Evolutionary conservation across 1,284 basidiomycete genomes (phyloP), one percentile per base, ranked within the genome.

Genomic region (Cryptococcus wingfieldii): DNA sequence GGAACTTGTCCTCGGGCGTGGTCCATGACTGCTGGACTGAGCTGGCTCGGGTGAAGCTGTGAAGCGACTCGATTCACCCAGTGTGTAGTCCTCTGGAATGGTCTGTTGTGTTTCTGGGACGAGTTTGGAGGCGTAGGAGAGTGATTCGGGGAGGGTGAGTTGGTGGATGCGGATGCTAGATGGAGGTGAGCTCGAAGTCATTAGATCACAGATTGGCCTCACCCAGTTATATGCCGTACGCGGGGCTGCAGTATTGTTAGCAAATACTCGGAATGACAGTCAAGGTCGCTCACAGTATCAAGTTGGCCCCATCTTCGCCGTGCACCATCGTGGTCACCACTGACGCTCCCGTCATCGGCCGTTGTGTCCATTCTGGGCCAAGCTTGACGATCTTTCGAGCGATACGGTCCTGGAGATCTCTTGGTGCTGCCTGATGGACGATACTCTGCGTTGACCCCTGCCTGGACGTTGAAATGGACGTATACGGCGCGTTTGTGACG

Each of bases 111-210:
- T 34, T 31, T 47, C 38, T n/a, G 47, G 37, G 47, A 47, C n/a
- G 47, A 64, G 53, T 46, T 61, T 66, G 16, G 66, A 63, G 14
- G 63, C 61, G 47, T 55, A 51, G 9, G 50, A 28, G 5, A 69
- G 57, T 3, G 62, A 54, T 48, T 66, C 55, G 12, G 67, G 65
- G 14, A 71, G 61, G 2, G 67, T 72, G 38, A 75, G 61, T 55
- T 75, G 69, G 56, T 71, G 71, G 28, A 75, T 70, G 18, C 69
- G 69, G 31, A 75, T 61, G 4, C 72, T 72, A 42, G 6, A 13
- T 18, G 37, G 25, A 44, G 18, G 25, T 61, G 23, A 63, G 56
- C 50, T 47, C 31, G 31, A 4, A 8, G 31, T 34, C 31, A 34
- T 10, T 7, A 10, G 10, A 34, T 34, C 23, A 23, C 23, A 3